Evolutionary conservation across 2,329 filamentous ascomycete genomes (phyloP).

Genomic region (Metarhizium humberi): DNA sequence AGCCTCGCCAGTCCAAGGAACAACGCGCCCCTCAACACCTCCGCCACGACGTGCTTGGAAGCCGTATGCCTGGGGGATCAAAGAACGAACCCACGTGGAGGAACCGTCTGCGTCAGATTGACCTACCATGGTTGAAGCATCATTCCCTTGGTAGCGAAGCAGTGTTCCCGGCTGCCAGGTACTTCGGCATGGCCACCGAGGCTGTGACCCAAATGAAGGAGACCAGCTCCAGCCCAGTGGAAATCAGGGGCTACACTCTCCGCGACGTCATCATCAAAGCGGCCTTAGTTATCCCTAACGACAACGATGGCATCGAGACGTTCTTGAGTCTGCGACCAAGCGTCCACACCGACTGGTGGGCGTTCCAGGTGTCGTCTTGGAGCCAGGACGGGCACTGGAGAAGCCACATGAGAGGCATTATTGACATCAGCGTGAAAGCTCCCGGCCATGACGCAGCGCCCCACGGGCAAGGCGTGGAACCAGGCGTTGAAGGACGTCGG

Average conservation of each 20-base stretch:
- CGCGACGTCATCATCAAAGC: conserved; percentile 20
- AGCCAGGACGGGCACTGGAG: neutral
- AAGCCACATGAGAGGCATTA: neutral
- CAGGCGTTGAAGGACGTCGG: conserved; percentile 24
- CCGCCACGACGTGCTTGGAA: conserved; percentile 34
- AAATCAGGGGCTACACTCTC: conserved; percentile 11
- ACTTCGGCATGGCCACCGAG: neutral
- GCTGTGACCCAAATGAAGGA: conserved; percentile 1
- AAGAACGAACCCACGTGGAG: conserved; percentile 30
- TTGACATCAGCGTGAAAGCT: neutral
- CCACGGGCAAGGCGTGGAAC: conserved; percentile 13
- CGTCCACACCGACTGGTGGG: conserved; percentile 13
- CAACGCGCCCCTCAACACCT: conserved; percentile 5
- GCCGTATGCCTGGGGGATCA: conserved; percentile 9
- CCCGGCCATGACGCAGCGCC: neutral
- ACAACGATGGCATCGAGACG: conserved; percentile 17
- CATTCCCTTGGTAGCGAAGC: neutral
- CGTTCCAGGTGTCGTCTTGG: conserved; percentile 19
- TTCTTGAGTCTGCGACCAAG: neutral
- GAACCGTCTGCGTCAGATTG: conserved; percentile 9
- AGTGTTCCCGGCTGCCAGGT: neutral
- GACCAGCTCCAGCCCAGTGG: neutral
- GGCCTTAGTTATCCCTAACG: conserved; percentile 20
- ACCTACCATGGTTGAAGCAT: neutral
- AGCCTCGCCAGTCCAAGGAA: conserved; percentile 7